These are phyloP conservation scores for Penicillium robsamsonii DNA, from an alignment of 495 filamentous ascomycete genomes.

Conservation along the genomic window DNA sequence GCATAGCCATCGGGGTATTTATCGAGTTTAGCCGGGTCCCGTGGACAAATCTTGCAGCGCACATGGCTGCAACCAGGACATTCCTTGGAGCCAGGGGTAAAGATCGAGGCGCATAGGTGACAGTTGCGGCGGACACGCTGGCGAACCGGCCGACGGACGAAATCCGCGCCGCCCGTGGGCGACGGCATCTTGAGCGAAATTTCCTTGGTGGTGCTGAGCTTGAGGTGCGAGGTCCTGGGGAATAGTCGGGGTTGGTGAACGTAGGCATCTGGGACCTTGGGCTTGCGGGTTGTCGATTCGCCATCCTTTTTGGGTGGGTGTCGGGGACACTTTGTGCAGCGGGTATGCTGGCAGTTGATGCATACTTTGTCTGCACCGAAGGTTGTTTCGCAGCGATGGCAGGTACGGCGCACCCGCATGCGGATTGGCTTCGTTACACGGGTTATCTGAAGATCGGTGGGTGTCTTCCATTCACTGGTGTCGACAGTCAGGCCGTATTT, in stretches of 20 bases:
- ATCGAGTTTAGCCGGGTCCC: conserved; percentile 69
- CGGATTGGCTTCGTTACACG: conserved; percentile 87
- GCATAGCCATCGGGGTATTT: conserved; percentile 79
- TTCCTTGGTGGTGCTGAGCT: conserved; percentile 3
- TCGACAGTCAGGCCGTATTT: conserved; percentile 72
- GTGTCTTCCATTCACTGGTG: conserved; percentile 64
- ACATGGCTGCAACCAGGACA: conserved; percentile 71
- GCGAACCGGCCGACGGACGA: conserved; percentile 61
- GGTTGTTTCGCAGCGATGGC: conserved; percentile 71
- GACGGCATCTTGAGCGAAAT: conserved; percentile 51
- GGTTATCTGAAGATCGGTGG: conserved; percentile 54
- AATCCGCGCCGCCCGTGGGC: conserved; percentile 65
- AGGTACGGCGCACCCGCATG: conserved; percentile 84
- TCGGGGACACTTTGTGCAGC: conserved; percentile 77
- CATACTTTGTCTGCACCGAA: conserved; percentile 73
- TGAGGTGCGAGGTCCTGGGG: conserved; percentile 15
- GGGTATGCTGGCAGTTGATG: conserved; percentile 66
- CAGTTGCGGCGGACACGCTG: conserved; percentile 76
- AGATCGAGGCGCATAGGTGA: conserved; percentile 68
- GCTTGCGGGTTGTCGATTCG: conserved; percentile 41
- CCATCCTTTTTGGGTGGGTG: conserved; percentile 47
- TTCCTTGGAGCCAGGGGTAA: conserved; percentile 55
- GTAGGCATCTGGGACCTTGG: conserved; percentile 27
- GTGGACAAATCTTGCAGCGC: conserved; percentile 77
- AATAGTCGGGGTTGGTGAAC: conserved; percentile 11